phyloP scores from a whole-genome alignment of 306 rosid genomes.

The Malus asiatica region DNA sequence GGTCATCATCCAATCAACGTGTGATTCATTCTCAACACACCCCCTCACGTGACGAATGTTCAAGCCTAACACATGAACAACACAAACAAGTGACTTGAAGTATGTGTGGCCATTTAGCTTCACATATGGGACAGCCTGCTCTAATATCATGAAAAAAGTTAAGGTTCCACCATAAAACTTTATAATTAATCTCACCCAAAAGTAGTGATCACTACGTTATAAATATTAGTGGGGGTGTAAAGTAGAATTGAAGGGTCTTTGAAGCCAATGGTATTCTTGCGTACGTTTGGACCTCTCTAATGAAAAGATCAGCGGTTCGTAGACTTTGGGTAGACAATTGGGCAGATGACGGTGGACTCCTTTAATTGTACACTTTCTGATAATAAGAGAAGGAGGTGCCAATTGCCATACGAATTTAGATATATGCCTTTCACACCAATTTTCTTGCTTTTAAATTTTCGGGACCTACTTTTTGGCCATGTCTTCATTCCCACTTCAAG shows the following conservation, averaged over 20 bases:
- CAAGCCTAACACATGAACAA: too few relatives aligned
- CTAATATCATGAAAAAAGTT: too few relatives aligned
- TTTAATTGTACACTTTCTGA: neutral
- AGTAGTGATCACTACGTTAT: too few relatives aligned
- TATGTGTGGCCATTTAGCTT: too few relatives aligned
- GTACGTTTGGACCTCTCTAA: neutral
- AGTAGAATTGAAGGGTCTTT: neutral
- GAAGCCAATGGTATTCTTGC: neutral
- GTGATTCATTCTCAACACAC: too few relatives aligned
- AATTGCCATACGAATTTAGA: neutral
- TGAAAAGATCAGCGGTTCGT: neutral
- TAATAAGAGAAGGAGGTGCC: neutral
- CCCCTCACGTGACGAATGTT: too few relatives aligned
- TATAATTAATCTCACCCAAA: too few relatives aligned
- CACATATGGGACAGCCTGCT: too few relatives aligned
- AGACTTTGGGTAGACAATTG: conserved; percentile 2
- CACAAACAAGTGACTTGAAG: too few relatives aligned
- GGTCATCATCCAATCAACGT: too few relatives aligned
- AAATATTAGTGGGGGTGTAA: neutral
- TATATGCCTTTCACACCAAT: neutral
- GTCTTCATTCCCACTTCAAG: conserved; percentile 5
- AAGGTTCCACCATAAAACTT: too few relatives aligned
- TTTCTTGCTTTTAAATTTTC: neutral
- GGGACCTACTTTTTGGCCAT: neutral
- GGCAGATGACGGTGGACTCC: conserved; percentile 4